Conservation (phyloP, 2,329 filamentous ascomycete genomes). For the Chrysosphaeria jannelii region DNA sequence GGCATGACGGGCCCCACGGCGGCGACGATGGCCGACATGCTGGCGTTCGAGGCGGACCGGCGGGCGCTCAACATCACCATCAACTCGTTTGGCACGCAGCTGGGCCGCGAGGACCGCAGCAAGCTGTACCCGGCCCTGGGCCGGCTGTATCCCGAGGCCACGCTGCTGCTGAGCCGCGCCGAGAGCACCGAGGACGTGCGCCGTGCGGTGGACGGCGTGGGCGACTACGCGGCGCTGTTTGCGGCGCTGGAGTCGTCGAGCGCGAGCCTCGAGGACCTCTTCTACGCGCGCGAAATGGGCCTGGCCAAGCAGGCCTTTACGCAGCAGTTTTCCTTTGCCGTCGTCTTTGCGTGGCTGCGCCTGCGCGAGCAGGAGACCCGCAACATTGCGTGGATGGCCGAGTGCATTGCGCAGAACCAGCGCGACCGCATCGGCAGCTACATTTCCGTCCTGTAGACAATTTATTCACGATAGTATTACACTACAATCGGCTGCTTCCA, state of each 20-base stretch:
- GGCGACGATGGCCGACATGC: slow-evolving; percentile 82
- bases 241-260: slow-evolving; percentile 64
- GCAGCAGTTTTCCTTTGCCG: slow-evolving; percentile 75
- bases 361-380: slow-evolving; percentile 97
- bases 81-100: slow-evolving; percentile 92
- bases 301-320: slow-evolving; percentile 88
- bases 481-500: slow-evolving; percentile 75
- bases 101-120: slow-evolving; percentile 75
- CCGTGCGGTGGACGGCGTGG: slow-evolving; percentile 72
- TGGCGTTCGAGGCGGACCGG: slow-evolving; percentile 90
- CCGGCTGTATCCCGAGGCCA: slow-evolving; percentile 75
- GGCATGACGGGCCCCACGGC: slow-evolving; percentile 69
- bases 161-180: slow-evolving; percentile 74
- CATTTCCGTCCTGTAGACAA: slow-evolving; percentile 87
- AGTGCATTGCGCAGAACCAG: slow-evolving; percentile 98
- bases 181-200: slow-evolving; percentile 87
- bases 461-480: no score
- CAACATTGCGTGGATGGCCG: slow-evolving; percentile 98
- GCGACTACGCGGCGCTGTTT: slow-evolving; percentile 88
- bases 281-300: slow-evolving; percentile 99
- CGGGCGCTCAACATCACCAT: slow-evolving; percentile 97
- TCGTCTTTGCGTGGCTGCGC: slow-evolving; percentile 96
- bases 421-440: slow-evolving; percentile 98
- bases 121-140: slow-evolving; percentile 91
- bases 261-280: slow-evolving; percentile 83